Evolutionary conservation across 225 moss, liverwort and hornwort species (phyloP).

Genomic region (Pseudoscleropodium purum): DNA sequence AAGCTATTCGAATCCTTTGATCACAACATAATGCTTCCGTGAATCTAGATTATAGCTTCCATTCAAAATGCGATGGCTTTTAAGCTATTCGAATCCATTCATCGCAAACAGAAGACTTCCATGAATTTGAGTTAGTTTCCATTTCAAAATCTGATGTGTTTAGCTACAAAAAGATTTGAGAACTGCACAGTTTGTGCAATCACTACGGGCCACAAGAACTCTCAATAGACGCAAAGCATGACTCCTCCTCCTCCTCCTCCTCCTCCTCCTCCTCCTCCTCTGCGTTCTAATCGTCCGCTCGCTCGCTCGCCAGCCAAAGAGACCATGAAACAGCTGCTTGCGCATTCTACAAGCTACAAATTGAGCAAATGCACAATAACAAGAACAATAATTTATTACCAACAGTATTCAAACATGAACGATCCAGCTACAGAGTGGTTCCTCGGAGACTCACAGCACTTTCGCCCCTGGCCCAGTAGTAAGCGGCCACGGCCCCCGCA

Average conservation of each 20-base stretch:
- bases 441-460: slow-evolving; percentile 35
- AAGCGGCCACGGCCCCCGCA: slow-evolving; percentile 80
- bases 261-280: too few species aligned
- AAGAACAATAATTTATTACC: too few species aligned
- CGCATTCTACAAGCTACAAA: too few species aligned
- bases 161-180: background rate
- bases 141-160: background rate
- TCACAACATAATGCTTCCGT: background rate
- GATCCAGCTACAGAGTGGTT: too few species aligned
- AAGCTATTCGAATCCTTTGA: background rate
- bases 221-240: too few species aligned
- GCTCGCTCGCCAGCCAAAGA: too few species aligned
- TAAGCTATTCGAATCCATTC: background rate
- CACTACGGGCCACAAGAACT: too few species aligned
- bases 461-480: slow-evolving; percentile 96
- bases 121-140: background rate
- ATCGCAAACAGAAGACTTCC: background rate
- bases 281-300: too few species aligned
- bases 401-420: background rate
- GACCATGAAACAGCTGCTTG: too few species aligned
- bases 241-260: too few species aligned
- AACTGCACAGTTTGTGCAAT: background rate
- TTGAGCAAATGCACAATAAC: too few species aligned
- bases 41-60: background rate
- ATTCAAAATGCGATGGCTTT: too few species aligned